These are phyloP conservation scores for Stygiomarasmius scandens DNA, from an alignment of 1,284 basidiomycete species.

Conservation along the genomic window DNA sequence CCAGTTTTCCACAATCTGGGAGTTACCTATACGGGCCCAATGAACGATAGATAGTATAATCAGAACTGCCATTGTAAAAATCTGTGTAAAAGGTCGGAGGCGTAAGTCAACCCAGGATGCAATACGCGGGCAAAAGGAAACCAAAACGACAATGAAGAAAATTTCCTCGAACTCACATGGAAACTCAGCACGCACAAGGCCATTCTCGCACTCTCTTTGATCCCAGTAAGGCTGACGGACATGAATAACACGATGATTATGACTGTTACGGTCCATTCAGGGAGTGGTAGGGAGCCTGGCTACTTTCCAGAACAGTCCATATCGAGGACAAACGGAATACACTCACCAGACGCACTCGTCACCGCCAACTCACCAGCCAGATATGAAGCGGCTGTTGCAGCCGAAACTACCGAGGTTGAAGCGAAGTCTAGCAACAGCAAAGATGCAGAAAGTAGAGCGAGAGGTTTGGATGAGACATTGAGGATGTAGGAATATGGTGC, in stretches of 20 bases:
- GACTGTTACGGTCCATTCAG: conserved; percentile 48
- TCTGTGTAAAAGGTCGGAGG: too few species aligned
- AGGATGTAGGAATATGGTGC: conserved; percentile 66
- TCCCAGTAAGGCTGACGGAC: conserved; percentile 56
- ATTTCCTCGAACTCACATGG: conserved; percentile 62
- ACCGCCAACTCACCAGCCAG: conserved; percentile 57
- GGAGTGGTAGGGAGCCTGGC: conserved; percentile 45
- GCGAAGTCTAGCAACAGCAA: conserved; percentile 67
- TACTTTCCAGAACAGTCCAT: conserved; percentile 4
- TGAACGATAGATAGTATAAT: conserved; percentile 49
- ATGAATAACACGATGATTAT: conserved; percentile 57
- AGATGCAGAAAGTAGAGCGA: conserved; percentile 63
- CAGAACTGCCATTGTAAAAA: conserved; percentile 52
- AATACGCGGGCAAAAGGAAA: conserved; percentile 3
- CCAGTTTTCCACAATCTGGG: conserved; percentile 61
- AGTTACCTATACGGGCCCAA: conserved; percentile 54
- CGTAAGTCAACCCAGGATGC: conserved; percentile 37
- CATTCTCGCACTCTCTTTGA: conserved; percentile 63
- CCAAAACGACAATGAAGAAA: neutral
- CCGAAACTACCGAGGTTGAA: conserved; percentile 68
- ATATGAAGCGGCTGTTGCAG: conserved; percentile 68
- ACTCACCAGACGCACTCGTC: too few species aligned
- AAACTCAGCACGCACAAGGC: conserved; percentile 58
- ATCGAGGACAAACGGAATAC: neutral
- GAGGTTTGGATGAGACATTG: conserved; percentile 61